A percentile compares a stretch with the other conserved stretches of the same genome.
These are phyloP conservation scores for Jatropha multifida DNA, from an alignment of 441 rosid genomes.

Conservation along the genomic window DNA sequence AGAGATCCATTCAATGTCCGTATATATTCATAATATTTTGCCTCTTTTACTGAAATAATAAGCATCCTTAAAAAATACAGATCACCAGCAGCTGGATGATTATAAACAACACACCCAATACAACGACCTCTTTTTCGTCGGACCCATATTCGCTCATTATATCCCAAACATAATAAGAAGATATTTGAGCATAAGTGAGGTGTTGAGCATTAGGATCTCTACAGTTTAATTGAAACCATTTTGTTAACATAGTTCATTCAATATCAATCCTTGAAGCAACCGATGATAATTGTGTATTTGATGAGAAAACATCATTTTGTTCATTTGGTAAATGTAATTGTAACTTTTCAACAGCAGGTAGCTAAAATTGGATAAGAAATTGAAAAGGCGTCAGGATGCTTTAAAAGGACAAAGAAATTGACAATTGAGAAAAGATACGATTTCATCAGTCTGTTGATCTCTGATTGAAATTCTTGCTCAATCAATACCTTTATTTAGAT, in stretches of 20 bases:
- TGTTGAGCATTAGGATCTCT: background rate
- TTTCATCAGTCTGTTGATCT: background rate
- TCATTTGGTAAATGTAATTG: background rate
- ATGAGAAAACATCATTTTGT: background rate
- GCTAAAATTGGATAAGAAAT: background rate
- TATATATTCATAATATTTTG: background rate
- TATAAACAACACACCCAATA: too few relatives aligned
- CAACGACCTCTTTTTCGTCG: background rate
- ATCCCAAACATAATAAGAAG: background rate
- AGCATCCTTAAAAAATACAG: background rate
- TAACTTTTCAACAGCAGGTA: background rate
- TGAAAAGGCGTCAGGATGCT: background rate
- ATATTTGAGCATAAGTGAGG: background rate
- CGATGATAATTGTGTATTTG: background rate
- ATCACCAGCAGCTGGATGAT: too few relatives aligned
- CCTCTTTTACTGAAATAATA: background rate
- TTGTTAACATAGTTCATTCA: background rate
- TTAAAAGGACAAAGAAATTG: background rate
- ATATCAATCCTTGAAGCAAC: background rate
- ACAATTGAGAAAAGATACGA: background rate
- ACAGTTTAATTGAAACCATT: background rate
- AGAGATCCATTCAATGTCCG: background rate
- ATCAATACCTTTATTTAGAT: too few relatives aligned
- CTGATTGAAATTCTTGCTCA: too few relatives aligned
- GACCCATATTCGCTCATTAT: background rate